Base-by-base conservation (phyloP, 108 stramenopile genomes). In the Skeletonema menzelii region DNA sequence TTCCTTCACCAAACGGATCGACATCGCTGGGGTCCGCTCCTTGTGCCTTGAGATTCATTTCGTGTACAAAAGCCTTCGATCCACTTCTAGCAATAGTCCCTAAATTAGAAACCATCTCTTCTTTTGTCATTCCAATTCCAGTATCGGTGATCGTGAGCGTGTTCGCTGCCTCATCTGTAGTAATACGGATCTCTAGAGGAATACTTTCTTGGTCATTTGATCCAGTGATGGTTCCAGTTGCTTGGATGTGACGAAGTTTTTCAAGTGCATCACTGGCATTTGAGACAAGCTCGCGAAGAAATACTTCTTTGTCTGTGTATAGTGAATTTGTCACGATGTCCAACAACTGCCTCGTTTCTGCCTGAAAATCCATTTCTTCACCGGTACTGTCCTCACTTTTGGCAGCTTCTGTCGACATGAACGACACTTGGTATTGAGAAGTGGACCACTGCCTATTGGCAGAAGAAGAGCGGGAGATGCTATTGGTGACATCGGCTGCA, bases 251-350 rank as follows among this genome's bases (percentile, higher is more conserved):
- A 32, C 98, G 87, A 27, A 97, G 83, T 77, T 99, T 99, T 82
- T 99, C 98, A 27, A 96, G 83, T 5, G 98, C 96, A 80, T 99
- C 99, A 56, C 90, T 87, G 8, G 98, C 97, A 76, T 99, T 99
- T 22, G 92, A 94, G 15, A 99, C 87, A 8, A 99, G 82, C 82
- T 99, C 99, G 30, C 99, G 85, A n/a, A 99, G 77, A 75, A 99
- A 99, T 3, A 99, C 95, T 67, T 99, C 97, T 82, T 96, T 95
- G 80, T 98, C 98, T 4, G 98, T 99, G 79, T 99, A 99, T 35
- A 99, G 84, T 2, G 97, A 97, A 82, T 99, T 91, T 7, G 98
- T 97, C 35, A 99, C 98, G 77, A 95, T 93, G 61, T 92, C 92
- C 40, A 94, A 74, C 1, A 94, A 67, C 55, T 91, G 92, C 22